Evolutionary conservation across 2,329 filamentous ascomycete species (phyloP).

Genomic region (Colletotrichum tabaci): DNA sequence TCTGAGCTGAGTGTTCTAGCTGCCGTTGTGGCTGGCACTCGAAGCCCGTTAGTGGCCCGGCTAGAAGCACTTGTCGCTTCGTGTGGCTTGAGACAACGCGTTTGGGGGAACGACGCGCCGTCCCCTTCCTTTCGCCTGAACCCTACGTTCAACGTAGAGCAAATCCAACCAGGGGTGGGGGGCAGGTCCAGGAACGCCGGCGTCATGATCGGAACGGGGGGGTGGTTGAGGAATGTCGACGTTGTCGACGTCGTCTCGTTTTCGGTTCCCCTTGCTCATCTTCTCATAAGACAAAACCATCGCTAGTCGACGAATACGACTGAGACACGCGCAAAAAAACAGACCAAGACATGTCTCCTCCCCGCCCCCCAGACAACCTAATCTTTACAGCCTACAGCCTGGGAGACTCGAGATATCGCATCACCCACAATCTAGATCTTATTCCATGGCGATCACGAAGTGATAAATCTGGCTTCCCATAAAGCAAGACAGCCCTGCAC

Average conservation of each 20-base stretch:
- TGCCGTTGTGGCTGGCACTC: slow-evolving; percentile 29
- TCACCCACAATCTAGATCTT: slow-evolving; percentile 27
- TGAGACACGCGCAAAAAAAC: slow-evolving; percentile 10
- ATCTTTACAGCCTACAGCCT: slow-evolving; percentile 14
- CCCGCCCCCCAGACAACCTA: slow-evolving; percentile 11
- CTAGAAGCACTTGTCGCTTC: slow-evolving; percentile 34
- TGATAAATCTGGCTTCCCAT: slow-evolving; percentile 33
- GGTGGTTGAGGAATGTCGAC: slow-evolving; percentile 10
- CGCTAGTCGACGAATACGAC: slow-evolving; percentile 11
- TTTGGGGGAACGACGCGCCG: slow-evolving; percentile 5
- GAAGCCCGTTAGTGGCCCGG: slow-evolving; percentile 6
- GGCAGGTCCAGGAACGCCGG: slow-evolving; percentile 14
- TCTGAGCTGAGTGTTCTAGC: slow-evolving; percentile 22
- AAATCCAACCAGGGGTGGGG: background rate
- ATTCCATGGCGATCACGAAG: slow-evolving; percentile 29
- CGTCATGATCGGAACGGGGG: background rate
- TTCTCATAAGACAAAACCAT: slow-evolving; percentile 12
- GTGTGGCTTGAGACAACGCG: slow-evolving; percentile 38
- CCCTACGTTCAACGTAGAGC: slow-evolving; percentile 15
- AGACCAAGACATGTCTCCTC: background rate
- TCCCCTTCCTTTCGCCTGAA: slow-evolving; percentile 11
- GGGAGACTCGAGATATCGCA: background rate
- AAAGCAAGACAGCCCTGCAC: background rate
- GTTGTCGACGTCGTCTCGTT: background rate
- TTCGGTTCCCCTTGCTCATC: slow-evolving; percentile 13